Conservation (phyloP, 2,329 filamentous ascomycete genomes). For the Nemania sp. region DNA sequence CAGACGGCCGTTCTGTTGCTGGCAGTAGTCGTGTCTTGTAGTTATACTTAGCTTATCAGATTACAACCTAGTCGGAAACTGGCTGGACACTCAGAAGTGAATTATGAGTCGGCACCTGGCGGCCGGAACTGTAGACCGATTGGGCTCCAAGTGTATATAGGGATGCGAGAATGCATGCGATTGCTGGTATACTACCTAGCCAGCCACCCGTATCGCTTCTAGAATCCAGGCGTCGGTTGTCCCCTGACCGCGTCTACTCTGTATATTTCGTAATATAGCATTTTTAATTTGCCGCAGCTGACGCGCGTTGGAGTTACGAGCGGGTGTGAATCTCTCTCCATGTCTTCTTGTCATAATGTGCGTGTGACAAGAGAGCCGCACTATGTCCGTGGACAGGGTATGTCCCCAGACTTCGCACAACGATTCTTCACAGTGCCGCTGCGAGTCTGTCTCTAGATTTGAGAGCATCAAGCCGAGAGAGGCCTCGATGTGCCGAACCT, state of each 20-base stretch:
- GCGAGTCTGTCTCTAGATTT: not conserved
- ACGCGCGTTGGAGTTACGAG: conserved; percentile 6
- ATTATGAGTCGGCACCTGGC: not conserved
- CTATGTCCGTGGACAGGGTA: conserved; percentile 14
- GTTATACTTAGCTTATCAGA: not conserved
- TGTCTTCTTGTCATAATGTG: conserved; percentile 13
- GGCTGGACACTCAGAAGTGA: not conserved
- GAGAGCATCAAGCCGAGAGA: conserved; percentile 18
- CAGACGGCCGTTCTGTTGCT: conserved; percentile 27
- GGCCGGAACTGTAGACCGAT: not conserved
- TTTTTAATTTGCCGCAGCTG: conserved; percentile 9
- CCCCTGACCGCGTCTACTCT: too few relatives aligned
- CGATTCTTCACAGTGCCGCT: conserved; percentile 17
- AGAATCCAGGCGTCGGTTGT: not conserved
- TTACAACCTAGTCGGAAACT: not conserved
- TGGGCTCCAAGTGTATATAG: not conserved
- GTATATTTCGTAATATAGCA: too few relatives aligned
- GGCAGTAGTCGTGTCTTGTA: conserved; percentile 13
- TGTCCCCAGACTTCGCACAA: conserved; percentile 5
- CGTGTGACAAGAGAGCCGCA: conserved; percentile 25
- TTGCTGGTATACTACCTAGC: not conserved
- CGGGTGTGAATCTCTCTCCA: conserved; percentile 10
- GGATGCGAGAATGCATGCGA: not conserved
- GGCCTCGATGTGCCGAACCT: conserved; percentile 30
- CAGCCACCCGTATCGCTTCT: conserved; percentile 2